These are phyloP conservation scores for Cladophialophora carrionii DNA, from an alignment of 2,329 filamentous ascomycete genomes.

Conservation along the genomic window DNA sequence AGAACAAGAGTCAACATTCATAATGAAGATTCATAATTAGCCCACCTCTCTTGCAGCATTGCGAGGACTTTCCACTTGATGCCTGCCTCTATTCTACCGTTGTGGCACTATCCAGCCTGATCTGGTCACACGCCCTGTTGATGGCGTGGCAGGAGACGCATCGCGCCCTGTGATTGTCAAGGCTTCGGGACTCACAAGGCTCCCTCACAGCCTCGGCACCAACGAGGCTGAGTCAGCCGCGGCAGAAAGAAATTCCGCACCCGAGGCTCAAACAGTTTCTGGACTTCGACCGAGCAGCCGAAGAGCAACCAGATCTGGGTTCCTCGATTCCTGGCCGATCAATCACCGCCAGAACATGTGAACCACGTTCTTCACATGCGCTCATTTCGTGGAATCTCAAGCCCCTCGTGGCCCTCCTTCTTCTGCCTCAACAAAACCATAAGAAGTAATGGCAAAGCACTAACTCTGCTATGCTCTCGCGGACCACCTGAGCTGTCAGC, in stretches of 20 bases:
- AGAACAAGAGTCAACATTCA: neutral
- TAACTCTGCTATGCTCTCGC: constrained; percentile 5
- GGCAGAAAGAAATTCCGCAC: neutral
- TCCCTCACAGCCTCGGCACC: no score
- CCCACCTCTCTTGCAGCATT: neutral
- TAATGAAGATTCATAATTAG: neutral
- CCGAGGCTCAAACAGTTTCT: neutral
- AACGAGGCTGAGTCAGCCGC: neutral
- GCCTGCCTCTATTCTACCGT: neutral
- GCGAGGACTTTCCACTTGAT: neutral
- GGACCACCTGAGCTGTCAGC: neutral
- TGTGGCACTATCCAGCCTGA: neutral
- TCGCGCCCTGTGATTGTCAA: neutral
- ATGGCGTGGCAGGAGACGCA: neutral
- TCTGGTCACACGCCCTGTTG: constrained; percentile 1
- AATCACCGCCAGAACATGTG: neutral
- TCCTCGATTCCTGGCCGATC: neutral
- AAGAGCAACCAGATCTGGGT: constrained; percentile 3
- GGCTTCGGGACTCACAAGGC: neutral
- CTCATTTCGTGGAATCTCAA: neutral
- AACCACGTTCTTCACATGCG: constrained; percentile 13
- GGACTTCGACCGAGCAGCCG: constrained; percentile 1
- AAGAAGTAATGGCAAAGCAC: constrained; percentile 3
- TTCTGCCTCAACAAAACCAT: constrained; percentile 15
- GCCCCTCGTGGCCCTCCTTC: constrained; percentile 5